A percentile compares a stretch with the other conserved stretches of the same genome.
Conservation (phyloP, 805 yeast genomes). For the Hanseniaspora meyeri region DNA sequence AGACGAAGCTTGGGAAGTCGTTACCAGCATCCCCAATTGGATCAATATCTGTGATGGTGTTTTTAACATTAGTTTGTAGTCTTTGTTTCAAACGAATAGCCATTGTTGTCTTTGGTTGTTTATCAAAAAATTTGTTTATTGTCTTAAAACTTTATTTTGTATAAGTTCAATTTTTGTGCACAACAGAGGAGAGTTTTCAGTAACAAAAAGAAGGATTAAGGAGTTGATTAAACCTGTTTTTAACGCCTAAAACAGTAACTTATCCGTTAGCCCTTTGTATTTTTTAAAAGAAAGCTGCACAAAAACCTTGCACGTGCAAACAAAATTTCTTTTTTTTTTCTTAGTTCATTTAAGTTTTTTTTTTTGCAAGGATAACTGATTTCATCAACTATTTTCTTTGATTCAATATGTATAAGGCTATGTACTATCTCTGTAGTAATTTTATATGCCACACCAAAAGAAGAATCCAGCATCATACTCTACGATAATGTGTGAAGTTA, state of each 20-base stretch:
- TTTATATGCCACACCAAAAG: too few relatives aligned
- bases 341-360: background rate
- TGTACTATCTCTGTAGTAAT: too few relatives aligned
- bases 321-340: background rate
- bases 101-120: background rate
- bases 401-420: too few relatives aligned
- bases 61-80: background rate
- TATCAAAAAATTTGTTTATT: too few relatives aligned
- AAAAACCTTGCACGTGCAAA: too few relatives aligned
- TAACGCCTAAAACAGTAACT: background rate
- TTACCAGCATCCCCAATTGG: background rate
- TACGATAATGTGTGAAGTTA: background rate
- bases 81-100: background rate
- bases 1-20: slow-evolving; percentile 6
- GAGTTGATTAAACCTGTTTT: background rate
- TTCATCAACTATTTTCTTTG: too few relatives aligned
- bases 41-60: slow-evolving; percentile 1
- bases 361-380: background rate
- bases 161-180: background rate
- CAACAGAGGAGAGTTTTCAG: background rate
- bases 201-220: too few relatives aligned
- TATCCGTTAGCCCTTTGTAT: background rate
- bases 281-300: background rate
- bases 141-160: too few relatives aligned
- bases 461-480: background rate